These are phyloP conservation scores for Gaertneriomyces sp. DNA, from an alignment of 192 early-diverging fungal genomes.

Conservation along the genomic window DNA sequence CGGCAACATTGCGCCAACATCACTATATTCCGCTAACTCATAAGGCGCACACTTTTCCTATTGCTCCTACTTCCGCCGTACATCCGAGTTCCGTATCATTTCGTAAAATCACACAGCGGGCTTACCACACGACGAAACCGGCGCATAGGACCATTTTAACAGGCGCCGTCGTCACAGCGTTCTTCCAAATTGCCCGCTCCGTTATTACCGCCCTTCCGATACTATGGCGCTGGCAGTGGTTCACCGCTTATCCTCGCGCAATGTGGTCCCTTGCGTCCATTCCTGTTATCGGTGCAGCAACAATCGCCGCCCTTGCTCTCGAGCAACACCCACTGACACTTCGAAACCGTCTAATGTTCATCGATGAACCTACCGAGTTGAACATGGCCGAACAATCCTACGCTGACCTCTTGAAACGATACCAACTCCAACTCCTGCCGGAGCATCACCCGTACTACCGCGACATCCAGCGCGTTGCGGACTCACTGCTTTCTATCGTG, in stretches of 20 bases:
- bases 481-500: constrained; percentile 22
- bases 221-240: constrained; percentile 27
- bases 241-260: constrained; percentile 19
- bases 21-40: neutral
- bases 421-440: constrained; percentile 21
- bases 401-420: constrained; percentile 5
- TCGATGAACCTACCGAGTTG: constrained; percentile 33
- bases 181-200: constrained; percentile 15
- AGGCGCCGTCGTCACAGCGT: constrained; percentile 6
- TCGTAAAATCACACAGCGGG: neutral
- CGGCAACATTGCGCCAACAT: neutral
- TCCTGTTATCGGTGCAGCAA: constrained; percentile 13
- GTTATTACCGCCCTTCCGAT: constrained; percentile 29
- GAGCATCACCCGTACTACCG: constrained; percentile 12
- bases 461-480: constrained; percentile 9
- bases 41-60: neutral
- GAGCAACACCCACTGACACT: constrained; percentile 31
- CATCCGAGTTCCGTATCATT: neutral
- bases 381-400: constrained; percentile 24
- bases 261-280: constrained; percentile 25
- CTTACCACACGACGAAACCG: constrained; percentile 8
- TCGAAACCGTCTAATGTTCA: constrained; percentile 39
- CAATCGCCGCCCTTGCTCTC: constrained; percentile 14
- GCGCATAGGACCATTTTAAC: constrained; percentile 9
- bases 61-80: neutral